These are phyloP conservation scores for Exophiala mesophila DNA, from an alignment of 2,329 filamentous ascomycete species.

Conservation along the genomic window DNA sequence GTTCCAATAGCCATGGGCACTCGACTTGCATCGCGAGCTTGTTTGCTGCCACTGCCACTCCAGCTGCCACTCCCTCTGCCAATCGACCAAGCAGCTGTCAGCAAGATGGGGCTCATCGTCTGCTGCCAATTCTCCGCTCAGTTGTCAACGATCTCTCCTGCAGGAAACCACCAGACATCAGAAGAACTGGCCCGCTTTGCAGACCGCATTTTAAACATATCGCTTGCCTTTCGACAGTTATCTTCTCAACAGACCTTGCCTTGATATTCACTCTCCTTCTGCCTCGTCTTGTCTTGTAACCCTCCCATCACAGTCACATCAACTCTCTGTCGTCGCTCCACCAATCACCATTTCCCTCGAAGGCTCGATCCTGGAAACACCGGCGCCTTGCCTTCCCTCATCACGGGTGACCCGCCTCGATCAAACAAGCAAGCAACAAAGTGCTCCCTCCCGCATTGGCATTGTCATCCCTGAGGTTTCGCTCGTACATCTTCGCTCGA, in stretches of 20 bases:
- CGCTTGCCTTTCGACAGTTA: slow-evolving; percentile 8
- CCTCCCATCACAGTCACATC: no score
- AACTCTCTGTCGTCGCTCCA: no score
- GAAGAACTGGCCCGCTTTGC: slow-evolving; percentile 14
- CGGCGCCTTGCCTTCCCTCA: slow-evolving; percentile 13
- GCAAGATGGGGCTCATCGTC: not conserved
- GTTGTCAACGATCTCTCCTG: slow-evolving; percentile 8
- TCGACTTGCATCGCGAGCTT: slow-evolving; percentile 13
- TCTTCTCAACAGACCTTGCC: not conserved
- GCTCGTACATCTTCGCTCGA: no score
- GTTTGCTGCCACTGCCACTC: slow-evolving; percentile 10
- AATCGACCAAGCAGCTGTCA: not conserved
- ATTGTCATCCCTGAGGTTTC: no score
- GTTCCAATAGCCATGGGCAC: slow-evolving; percentile 8
- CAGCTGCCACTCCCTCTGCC: not conserved
- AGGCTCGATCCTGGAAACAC: slow-evolving; percentile 9
- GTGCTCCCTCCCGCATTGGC: no score
- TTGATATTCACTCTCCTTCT: not conserved
- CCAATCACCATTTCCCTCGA: no score
- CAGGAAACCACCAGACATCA: slow-evolving; percentile 8
- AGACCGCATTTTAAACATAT: slow-evolving; percentile 20
- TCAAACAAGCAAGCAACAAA: not conserved
- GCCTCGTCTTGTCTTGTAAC: no score
- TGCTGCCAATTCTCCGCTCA: slow-evolving; percentile 10
- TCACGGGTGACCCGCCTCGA: slow-evolving; percentile 7